These are phyloP conservation scores for Aspergillus amoenus DNA, from an alignment of 2,329 filamentous ascomycete species.

Conservation along the genomic window DNA sequence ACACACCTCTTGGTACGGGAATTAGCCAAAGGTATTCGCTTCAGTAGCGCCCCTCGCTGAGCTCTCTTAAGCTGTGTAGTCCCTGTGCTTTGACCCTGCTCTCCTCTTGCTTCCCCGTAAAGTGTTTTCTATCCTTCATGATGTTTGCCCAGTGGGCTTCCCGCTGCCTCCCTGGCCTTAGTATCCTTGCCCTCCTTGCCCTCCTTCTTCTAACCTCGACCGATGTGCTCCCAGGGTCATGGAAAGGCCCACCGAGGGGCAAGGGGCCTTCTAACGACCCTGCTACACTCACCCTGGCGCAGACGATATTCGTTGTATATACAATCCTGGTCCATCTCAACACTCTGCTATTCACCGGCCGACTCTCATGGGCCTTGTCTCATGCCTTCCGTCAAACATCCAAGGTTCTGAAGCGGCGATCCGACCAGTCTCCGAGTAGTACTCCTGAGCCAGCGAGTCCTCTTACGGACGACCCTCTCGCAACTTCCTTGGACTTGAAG, in stretches of 20 bases:
- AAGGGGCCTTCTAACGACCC: background rate
- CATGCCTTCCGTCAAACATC: slow-evolving; percentile 33
- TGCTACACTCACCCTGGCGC: slow-evolving; percentile 20
- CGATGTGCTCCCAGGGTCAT: slow-evolving; percentile 17
- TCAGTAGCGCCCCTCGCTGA: background rate
- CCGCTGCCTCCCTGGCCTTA: slow-evolving; percentile 32
- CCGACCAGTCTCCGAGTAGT: background rate
- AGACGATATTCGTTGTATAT: slow-evolving; percentile 60
- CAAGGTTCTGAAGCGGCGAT: slow-evolving; percentile 26
- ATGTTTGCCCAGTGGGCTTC: slow-evolving; percentile 28
- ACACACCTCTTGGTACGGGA: background rate
- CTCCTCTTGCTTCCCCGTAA: background rate
- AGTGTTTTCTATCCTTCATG: background rate
- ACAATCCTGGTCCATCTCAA: slow-evolving; percentile 64
- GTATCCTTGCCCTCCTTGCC: slow-evolving; percentile 24
- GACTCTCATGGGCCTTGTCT: slow-evolving; percentile 49
- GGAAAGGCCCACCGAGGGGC: slow-evolving; percentile 13
- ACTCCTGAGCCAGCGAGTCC: background rate
- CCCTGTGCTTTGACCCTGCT: background rate
- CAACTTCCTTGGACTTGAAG: background rate
- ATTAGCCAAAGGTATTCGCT: background rate
- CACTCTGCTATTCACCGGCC: slow-evolving; percentile 58
- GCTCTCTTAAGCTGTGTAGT: background rate
- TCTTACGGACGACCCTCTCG: background rate
- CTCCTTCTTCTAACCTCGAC: slow-evolving; percentile 24